phyloP scores from a whole-genome alignment of 176 grass and related monocot species.

The Musa beccarii region DNA sequence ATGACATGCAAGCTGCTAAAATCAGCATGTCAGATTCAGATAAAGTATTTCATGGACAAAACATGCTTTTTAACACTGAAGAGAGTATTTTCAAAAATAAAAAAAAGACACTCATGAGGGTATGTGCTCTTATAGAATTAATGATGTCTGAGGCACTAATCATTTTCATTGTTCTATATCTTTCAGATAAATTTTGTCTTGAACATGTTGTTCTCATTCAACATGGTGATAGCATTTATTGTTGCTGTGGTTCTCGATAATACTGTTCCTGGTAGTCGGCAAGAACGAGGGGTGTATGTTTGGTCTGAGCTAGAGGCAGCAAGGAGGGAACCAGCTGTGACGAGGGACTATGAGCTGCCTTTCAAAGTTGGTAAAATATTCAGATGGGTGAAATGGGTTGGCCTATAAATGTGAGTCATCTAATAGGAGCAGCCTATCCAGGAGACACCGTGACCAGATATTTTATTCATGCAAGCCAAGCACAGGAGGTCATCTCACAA shows the following conservation, averaged over 20 bases:
- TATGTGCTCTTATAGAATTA: background rate
- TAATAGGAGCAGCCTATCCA: background rate
- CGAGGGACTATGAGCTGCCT: constrained; percentile 79
- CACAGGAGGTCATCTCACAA: background rate
- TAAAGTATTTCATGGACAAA: too few species aligned
- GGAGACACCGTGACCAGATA: background rate
- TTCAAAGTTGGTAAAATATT: constrained; percentile 63
- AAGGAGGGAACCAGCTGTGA: constrained; percentile 52
- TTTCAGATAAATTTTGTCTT: constrained; percentile 82
- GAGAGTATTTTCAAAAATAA: too few species aligned
- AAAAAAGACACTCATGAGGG: too few species aligned
- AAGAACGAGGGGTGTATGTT: constrained; percentile 88
- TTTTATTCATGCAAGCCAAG: background rate
- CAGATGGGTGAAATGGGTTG: constrained; percentile 74
- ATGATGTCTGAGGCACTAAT: constrained; percentile 5
- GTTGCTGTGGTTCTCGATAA: constrained; percentile 78
- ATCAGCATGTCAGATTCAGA: too few species aligned
- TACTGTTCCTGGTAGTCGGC: constrained; percentile 63
- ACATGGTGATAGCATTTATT: constrained; percentile 96
- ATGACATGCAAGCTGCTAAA: too few species aligned
- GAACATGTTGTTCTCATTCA: constrained; percentile 75
- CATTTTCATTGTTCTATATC: constrained; percentile 13
- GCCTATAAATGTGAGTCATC: constrained; percentile 31
- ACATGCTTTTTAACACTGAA: too few species aligned
- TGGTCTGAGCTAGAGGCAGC: constrained; percentile 74